These are phyloP conservation scores for Malus hybrid DNA, from an alignment of 331 rosid genomes.

Conservation along the genomic window DNA sequence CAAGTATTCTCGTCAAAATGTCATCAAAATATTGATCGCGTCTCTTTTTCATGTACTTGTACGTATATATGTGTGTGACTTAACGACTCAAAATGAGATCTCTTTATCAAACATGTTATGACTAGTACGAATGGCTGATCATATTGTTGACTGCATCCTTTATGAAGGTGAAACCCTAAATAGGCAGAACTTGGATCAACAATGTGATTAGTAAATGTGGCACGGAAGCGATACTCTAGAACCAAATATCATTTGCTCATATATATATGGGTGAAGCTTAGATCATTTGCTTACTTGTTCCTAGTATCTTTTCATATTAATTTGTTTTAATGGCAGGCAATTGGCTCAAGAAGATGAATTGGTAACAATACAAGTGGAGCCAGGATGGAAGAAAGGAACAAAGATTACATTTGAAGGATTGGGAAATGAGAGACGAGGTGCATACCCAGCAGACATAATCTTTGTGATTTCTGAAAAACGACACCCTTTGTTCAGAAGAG, in stretches of 20 bases:
- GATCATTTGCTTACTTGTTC: not conserved
- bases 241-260: not conserved
- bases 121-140: too few species aligned
- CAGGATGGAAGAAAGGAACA: slow-evolving; percentile 90
- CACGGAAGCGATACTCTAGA: not conserved
- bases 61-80: too few species aligned
- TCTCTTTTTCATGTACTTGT: not conserved
- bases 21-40: not conserved
- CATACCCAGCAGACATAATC: slow-evolving; percentile 41
- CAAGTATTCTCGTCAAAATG: not conserved
- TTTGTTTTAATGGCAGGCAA: slow-evolving; percentile 23
- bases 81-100: too few species aligned
- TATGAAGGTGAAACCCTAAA: too few species aligned
- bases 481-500: slow-evolving; percentile 53
- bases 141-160: too few species aligned
- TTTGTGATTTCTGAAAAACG: slow-evolving; percentile 48
- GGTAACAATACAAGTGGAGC: slow-evolving; percentile 55
- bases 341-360: slow-evolving; percentile 52
- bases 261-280: too few species aligned
- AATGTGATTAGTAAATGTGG: not conserved
- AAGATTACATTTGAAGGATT: slow-evolving; percentile 71
- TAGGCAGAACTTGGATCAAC: too few species aligned
- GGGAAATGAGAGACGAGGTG: slow-evolving; percentile 48
- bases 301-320: not conserved
- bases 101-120: too few species aligned